phyloP scores from a whole-genome alignment of 306 rosid genomes.

The Citrullus mucosospermus region DNA sequence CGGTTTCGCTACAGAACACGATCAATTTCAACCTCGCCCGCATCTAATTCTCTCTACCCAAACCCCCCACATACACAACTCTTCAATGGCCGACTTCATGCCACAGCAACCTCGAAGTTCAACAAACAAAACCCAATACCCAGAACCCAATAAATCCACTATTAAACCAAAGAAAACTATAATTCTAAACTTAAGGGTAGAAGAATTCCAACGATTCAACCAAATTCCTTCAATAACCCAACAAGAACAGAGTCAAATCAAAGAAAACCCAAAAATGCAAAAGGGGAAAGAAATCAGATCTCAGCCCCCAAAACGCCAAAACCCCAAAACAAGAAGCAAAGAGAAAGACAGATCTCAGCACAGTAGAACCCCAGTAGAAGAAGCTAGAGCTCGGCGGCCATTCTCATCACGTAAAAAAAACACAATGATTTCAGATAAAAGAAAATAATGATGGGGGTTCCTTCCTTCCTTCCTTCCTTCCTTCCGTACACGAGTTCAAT shows the following conservation, averaged over 20 bases:
- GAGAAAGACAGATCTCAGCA: conserved; percentile 42
- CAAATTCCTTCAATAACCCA: not conserved
- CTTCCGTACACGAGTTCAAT: not conserved
- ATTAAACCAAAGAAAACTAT: not conserved
- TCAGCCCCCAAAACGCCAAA: conserved; percentile 21
- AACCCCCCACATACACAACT: not conserved
- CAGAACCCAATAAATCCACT: not conserved
- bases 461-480: not conserved
- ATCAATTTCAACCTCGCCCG: conserved; percentile 11
- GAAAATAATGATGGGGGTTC: not conserved
- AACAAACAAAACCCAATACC: conserved; percentile 1
- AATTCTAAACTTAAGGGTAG: conserved; percentile 12
- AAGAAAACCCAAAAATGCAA: conserved; percentile 8
- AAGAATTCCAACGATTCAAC: not conserved
- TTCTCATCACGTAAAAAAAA: conserved; percentile 10
- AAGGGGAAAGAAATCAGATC: conserved; percentile 35
- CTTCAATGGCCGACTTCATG: not conserved
- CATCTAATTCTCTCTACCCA: conserved; percentile 1
- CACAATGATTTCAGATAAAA: conserved; percentile 7
- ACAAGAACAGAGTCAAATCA: not conserved
- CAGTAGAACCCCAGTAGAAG: conserved; percentile 13
- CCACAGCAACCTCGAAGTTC: not conserved
- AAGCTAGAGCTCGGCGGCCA: conserved; percentile 15
- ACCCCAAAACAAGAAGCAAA: conserved; percentile 21
- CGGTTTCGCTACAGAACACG: conserved; percentile 6